Base-by-base conservation (phyloP, 2,329 filamentous ascomycete species). In the Neonectria punicea region DNA sequence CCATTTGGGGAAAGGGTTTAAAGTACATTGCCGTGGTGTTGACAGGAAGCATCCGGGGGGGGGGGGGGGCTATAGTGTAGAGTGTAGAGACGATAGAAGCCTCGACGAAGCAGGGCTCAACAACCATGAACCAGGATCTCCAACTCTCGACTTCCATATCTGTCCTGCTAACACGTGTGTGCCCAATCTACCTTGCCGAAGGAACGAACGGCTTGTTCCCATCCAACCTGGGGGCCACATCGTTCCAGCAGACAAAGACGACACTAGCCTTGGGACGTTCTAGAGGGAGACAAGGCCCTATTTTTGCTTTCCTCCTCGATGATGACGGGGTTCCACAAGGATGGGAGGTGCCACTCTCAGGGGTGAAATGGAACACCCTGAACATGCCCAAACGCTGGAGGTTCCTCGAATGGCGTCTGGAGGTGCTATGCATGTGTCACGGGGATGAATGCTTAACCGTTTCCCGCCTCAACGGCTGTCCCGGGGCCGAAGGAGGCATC, bases 1-100 rank as follows among this genome's bases (percentile, higher is more conserved):
- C 60, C 62, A 68, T 69, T 66, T 58, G 66, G 20, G 50, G 53
- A 59, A 55, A 43, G 28, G 56, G 50, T 59, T 58, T 51, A 46
- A 59, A 25, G 43, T 28, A 46, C 30, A 63, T 43, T 63, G 41
- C 25, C 20, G 44, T 63, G 50, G 49, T 61, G 50, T 39, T 49
- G 43, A 44, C 32, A 43, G 32, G 30, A 43, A 55, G 50, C 16
- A 44, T 49, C 20, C 44, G 5, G 25, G 25, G 22, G 22, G 22
- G 20, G 14, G 58, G 44, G 28, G 58, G 58, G 41, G 32, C 43
- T 39, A 41, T 34, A 7, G 8, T 9, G 34, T 55, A 34, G 18
- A 46, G 39, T 43, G 39, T 43, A 53, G 39, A 55, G 43, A 63
- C 28, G 41, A 54, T 58, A 63, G 61, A 63, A 54, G 55, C 54